Conservation (phyloP, 202 grass and related monocot genomes). For the Schoenoplectus triqueter region DNA sequence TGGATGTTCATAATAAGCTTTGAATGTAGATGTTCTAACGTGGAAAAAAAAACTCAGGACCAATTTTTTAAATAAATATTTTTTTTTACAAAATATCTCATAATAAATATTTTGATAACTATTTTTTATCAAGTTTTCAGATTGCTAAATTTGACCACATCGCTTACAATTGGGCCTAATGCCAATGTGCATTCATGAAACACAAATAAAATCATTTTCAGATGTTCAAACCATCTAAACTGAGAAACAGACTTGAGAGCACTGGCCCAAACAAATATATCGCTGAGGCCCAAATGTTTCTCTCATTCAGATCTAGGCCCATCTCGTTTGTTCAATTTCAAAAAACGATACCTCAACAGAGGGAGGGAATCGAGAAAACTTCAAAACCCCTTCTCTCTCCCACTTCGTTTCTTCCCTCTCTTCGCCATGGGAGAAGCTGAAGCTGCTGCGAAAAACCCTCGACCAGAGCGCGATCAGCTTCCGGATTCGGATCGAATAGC, state of each 20-base stretch:
- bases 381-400: background rate
- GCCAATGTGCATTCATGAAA: background rate
- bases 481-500: conserved; percentile 54
- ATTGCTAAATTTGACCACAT: too few species aligned
- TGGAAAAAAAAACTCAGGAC: too few species aligned
- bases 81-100: too few species aligned
- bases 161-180: background rate
- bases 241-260: background rate
- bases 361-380: conserved; percentile 37
- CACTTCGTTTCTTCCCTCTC: too few species aligned
- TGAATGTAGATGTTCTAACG: too few species aligned
- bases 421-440: conserved; percentile 38
- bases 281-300: background rate
- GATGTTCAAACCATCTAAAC: background rate
- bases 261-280: background rate
- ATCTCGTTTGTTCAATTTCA: background rate
- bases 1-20: too few species aligned
- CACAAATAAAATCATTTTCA: background rate
- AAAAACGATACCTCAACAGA: conserved; percentile 10
- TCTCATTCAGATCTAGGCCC: conserved; percentile 1
- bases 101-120: too few species aligned
- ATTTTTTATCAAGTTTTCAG: too few species aligned
- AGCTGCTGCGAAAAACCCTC: conserved; percentile 15
- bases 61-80: too few species aligned
- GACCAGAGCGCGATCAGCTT: conserved; percentile 42